Conservation (phyloP, 805 yeast genomes). For the Spathaspora arborariae region DNA sequence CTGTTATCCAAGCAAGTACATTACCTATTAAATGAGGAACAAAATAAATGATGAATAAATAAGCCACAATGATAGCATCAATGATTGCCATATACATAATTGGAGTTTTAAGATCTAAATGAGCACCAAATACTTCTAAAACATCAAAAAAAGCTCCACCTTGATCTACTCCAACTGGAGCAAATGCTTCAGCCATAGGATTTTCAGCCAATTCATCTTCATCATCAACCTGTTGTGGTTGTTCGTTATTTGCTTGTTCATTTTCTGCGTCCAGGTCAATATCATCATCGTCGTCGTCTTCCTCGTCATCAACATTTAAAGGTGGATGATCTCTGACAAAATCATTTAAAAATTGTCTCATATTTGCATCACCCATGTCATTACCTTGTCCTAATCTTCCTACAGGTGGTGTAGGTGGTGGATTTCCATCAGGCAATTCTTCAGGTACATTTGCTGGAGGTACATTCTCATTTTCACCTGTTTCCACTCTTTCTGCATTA, state of each 20-base stretch:
- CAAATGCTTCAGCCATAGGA: constrained; percentile 8
- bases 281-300: not conserved
- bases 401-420: not conserved
- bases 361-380: not conserved
- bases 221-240: constrained; percentile 7
- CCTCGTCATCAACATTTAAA: not conserved
- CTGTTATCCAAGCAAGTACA: constrained; percentile 13
- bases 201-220: constrained; percentile 13
- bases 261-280: not conserved
- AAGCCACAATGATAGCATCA: constrained; percentile 29
- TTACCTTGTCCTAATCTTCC: not conserved
- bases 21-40: constrained; percentile 48
- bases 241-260: not conserved
- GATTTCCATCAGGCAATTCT: no score
- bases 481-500: not conserved
- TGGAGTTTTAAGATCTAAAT: constrained; percentile 33
- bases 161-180: constrained; percentile 10
- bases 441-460: not conserved
- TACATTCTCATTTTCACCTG: not conserved
- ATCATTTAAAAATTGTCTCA: not conserved
- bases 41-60: constrained; percentile 41
- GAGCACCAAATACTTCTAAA: constrained; percentile 34
- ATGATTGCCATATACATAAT: constrained; percentile 28
- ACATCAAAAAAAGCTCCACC: constrained; percentile 24
- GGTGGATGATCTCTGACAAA: not conserved